Conservation (phyloP, 495 filamentous ascomycete genomes). For the Bombardia bombarda region DNA sequence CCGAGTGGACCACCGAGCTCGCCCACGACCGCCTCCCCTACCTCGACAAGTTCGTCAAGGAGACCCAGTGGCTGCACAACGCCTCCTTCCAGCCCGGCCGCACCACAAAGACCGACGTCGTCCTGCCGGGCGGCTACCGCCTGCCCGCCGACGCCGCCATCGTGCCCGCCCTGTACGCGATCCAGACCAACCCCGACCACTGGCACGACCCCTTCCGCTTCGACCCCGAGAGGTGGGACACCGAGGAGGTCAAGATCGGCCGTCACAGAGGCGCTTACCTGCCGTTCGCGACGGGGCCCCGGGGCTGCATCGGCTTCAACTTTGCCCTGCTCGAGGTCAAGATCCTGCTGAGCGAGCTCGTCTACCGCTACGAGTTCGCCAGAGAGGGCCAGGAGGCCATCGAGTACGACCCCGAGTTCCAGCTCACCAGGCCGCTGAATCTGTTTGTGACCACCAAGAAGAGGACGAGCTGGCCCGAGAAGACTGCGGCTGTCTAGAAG, state of each 20-base stretch:
- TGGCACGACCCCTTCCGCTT: constrained; percentile 47
- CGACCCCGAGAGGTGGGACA: constrained; percentile 49
- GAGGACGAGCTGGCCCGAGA: not conserved
- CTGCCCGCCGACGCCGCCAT: constrained; percentile 40
- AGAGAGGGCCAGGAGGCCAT: constrained; percentile 23
- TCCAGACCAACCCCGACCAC: constrained; percentile 43
- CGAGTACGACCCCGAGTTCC: constrained; percentile 4
- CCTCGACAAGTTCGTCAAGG: constrained; percentile 51
- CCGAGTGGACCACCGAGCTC: constrained; percentile 31
- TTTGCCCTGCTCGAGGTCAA: constrained; percentile 49
- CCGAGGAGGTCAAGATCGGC: constrained; percentile 34
- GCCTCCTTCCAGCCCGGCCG: constrained; percentile 48
- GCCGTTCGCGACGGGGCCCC: constrained; percentile 42
- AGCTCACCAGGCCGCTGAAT: constrained; percentile 3
- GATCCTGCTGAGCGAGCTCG: constrained; percentile 40
- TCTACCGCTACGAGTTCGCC: constrained; percentile 45
- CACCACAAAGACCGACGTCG: constrained; percentile 40
- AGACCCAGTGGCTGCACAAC: constrained; percentile 48
- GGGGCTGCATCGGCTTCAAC: constrained; percentile 52
- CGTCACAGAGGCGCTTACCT: constrained; percentile 38
- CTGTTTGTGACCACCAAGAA: constrained; percentile 1
- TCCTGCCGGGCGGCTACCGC: constrained; percentile 48
- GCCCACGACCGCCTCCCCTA: constrained; percentile 33
- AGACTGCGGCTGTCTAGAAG: not conserved
- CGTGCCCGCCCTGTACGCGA: constrained; percentile 41